phyloP scores from a whole-genome alignment of 208 protist species.

The Crithidia thermophila region DNA sequence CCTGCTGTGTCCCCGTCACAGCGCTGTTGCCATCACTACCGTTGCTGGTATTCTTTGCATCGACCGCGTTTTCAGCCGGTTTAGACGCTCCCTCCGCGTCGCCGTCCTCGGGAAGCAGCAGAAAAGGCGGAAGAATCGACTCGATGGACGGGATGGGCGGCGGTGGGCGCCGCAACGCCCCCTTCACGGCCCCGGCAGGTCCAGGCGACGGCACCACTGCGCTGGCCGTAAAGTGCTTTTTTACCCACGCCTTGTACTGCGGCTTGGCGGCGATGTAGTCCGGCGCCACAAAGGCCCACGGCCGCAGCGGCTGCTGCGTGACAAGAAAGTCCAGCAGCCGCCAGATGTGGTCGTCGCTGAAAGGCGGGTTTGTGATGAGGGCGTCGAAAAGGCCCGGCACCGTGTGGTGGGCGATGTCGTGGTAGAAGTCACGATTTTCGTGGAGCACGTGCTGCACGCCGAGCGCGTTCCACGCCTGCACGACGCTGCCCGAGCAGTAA shows the following conservation, averaged over 20 bases:
- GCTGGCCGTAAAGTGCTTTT: slow-evolving; percentile 30
- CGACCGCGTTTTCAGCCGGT: too few species aligned
- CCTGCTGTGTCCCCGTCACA: background rate
- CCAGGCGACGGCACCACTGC: slow-evolving; percentile 5
- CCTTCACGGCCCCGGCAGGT: slow-evolving; percentile 35
- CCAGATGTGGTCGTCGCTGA: slow-evolving; percentile 79
- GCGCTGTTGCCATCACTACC: background rate
- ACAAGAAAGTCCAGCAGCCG: slow-evolving; percentile 53
- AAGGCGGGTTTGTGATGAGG: slow-evolving; percentile 81
- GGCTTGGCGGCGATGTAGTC: slow-evolving; percentile 75
- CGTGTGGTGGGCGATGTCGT: slow-evolving; percentile 33
- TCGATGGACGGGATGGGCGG: slow-evolving; percentile 14
- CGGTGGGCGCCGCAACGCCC: slow-evolving; percentile 19
- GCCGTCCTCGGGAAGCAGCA: slow-evolving; percentile 4
- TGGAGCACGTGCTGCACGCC: slow-evolving; percentile 79
- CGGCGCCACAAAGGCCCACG: slow-evolving; percentile 73
- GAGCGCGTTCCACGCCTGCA: slow-evolving; percentile 42
- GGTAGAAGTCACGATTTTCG: slow-evolving; percentile 90
- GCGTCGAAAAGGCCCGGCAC: slow-evolving; percentile 75
- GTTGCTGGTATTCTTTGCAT: too few species aligned
- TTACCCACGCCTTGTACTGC: slow-evolving; percentile 54
- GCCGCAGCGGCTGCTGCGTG: slow-evolving; percentile 32
- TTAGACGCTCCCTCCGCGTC: background rate
- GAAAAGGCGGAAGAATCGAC: slow-evolving; percentile 40
- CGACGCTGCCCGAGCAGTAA: slow-evolving; percentile 79